A percentile compares a stretch with the other conserved stretches of the same genome.
phyloP scores from a whole-genome alignment of 2,329 filamentous ascomycete species.

The Coleophoma eucalyptorum region DNA sequence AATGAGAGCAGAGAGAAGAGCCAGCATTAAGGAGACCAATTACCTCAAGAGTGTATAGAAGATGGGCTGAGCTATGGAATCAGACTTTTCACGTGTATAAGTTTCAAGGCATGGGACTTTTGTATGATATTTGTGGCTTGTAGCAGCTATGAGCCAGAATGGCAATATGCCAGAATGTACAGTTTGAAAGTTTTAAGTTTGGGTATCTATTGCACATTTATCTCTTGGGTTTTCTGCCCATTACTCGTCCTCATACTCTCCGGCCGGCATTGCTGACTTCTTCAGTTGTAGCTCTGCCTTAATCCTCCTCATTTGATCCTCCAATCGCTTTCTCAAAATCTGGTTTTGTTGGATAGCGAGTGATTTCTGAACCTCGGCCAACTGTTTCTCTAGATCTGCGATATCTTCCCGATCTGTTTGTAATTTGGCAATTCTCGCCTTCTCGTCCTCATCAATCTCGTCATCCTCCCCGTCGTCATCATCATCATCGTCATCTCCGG shows the following conservation, averaged over 20 bases:
- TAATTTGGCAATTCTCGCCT: constrained; percentile 40
- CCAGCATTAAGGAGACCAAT: constrained; percentile 79
- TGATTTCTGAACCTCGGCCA: constrained; percentile 36
- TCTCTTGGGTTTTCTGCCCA: not conserved
- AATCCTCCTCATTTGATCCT: constrained; percentile 43
- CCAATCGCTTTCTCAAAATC: constrained; percentile 44
- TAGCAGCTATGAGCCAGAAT: not conserved
- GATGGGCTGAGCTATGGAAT: not conserved
- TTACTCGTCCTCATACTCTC: constrained; percentile 24
- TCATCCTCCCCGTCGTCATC: constrained; percentile 36
- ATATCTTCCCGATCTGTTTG: constrained; percentile 48
- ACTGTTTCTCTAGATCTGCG: constrained; percentile 46
- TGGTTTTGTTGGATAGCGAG: constrained; percentile 39
- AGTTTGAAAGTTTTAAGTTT: not conserved
- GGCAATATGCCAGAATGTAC: not conserved
- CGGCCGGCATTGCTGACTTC: constrained; percentile 34
- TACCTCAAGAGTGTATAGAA: constrained; percentile 73
- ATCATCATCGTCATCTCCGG: constrained; percentile 38
- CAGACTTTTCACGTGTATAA: not conserved
- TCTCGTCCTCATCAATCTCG: constrained; percentile 47
- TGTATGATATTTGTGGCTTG: constrained; percentile 3
- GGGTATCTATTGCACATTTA: not conserved
- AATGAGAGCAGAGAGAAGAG: constrained; percentile 71
- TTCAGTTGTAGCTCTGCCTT: constrained; percentile 51
- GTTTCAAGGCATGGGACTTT: not conserved